Evolutionary conservation across 1,284 basidiomycete species (phyloP).

Genomic region (Cerrena zonata): DNA sequence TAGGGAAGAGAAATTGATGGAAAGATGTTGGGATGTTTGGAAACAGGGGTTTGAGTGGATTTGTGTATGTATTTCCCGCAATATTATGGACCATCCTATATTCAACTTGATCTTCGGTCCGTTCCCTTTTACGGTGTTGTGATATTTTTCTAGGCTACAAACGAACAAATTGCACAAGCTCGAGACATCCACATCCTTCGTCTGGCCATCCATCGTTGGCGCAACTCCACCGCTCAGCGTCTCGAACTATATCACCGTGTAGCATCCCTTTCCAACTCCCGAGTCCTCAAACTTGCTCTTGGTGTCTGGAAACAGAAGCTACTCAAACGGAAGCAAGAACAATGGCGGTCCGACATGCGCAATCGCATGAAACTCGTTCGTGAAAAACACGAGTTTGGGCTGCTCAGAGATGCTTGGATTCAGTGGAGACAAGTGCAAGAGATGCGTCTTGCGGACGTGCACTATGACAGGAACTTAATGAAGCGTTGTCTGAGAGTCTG

Average conservation of each 20-base stretch:
- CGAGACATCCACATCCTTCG: constrained; percentile 57
- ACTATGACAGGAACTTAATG: constrained; percentile 40
- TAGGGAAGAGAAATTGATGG: constrained; percentile 53
- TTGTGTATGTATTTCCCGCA: constrained; percentile 41
- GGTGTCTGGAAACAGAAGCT: constrained; percentile 45
- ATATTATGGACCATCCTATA: background rate
- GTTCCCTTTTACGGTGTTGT: constrained; percentile 10
- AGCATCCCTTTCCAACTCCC: constrained; percentile 35
- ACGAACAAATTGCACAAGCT: constrained; percentile 52
- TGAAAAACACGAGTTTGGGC: constrained; percentile 43
- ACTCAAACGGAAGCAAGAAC: constrained; percentile 44
- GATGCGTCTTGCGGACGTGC: constrained; percentile 43
- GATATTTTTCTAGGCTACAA: constrained; percentile 52
- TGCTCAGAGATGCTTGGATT: constrained; percentile 50
- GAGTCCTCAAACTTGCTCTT: constrained; percentile 37
- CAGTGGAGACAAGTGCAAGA: constrained; percentile 56
- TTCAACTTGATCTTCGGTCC: constrained; percentile 10
- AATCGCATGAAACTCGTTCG: constrained; percentile 56
- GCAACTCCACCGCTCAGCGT: constrained; percentile 32
- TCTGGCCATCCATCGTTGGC: constrained; percentile 54
- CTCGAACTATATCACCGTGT: constrained; percentile 37
- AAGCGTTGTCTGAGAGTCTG: constrained; percentile 44
- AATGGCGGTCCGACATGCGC: constrained; percentile 66
- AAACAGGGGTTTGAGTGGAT: constrained; percentile 63
- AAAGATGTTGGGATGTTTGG: constrained; percentile 70